Evolutionary conservation across 495 filamentous ascomycete species (phyloP), one percentile per base, ranked within the genome.

Genomic region (Hypoxylon lienhwacheense): DNA sequence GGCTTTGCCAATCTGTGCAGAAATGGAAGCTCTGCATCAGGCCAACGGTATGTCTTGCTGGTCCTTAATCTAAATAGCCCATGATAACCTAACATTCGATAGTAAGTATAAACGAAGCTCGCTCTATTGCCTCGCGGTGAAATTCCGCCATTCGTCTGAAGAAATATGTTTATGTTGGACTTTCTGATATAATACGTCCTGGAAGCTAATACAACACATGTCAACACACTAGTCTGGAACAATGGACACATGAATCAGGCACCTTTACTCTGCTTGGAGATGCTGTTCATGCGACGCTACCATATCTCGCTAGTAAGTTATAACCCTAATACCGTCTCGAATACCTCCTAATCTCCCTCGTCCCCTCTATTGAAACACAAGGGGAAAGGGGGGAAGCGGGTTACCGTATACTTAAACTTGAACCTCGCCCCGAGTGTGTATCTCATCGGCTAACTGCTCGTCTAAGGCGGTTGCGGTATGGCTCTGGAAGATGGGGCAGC

Each of bases 21-120:
- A 87, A 87, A 65, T 88, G 85, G 85, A 78, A 79, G 42, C 69
- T 88, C 10, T 83, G 82, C 72, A 84, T 86, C 48, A 72, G 81
- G 55, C 66, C n/a, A n/a, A n/a, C n/a, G n/a, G n/a, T n/a, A n/a
- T n/a, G n/a, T n/a, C n/a, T n/a, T n/a, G n/a, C n/a, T n/a, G n/a
- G n/a, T n/a, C n/a, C n/a, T n/a, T n/a, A n/a, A n/a, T n/a, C n/a
- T n/a, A n/a, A n/a, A n/a, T n/a, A n/a, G n/a, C n/a, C n/a, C n/a
- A n/a, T n/a, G n/a, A n/a, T n/a, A n/a, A n/a, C n/a, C n/a, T n/a
- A n/a, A n/a, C n/a, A n/a, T n/a, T n/a, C n/a, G n/a, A n/a, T n/a
- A n/a, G n/a, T n/a, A n/a, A n/a, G n/a, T n/a, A n/a, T n/a, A n/a
- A n/a, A n/a, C n/a, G n/a, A n/a, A n/a, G n/a, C n/a, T n/a, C n/a